Conservation (phyloP, 1,139 yeast species). For the Kluyveromyces marxianus region DNA sequence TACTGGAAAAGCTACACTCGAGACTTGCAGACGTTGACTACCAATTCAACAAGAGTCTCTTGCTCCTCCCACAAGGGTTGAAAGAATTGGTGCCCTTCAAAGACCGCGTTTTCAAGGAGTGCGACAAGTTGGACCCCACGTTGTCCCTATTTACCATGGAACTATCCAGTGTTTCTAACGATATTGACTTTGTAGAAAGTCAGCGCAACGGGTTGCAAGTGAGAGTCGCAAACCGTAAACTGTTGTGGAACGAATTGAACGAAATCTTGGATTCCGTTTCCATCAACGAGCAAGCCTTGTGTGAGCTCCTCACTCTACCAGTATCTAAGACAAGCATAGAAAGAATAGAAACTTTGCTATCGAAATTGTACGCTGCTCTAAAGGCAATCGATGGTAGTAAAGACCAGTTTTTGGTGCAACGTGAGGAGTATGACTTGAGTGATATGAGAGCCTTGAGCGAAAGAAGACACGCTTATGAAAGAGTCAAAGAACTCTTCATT, state of each 20-base stretch:
- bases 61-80: slow-evolving; percentile 34
- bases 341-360: slow-evolving; percentile 51
- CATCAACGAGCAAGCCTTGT: slow-evolving; percentile 50
- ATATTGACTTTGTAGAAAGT: slow-evolving; percentile 62
- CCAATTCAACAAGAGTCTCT: slow-evolving; percentile 38
- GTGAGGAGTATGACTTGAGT: slow-evolving; percentile 43
- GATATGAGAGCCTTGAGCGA: slow-evolving; percentile 70
- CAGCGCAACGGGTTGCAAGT: slow-evolving; percentile 82
- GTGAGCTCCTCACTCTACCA: slow-evolving; percentile 40
- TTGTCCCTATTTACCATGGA: slow-evolving; percentile 52
- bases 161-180: slow-evolving; percentile 54
- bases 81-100: slow-evolving; percentile 39
- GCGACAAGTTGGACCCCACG: slow-evolving; percentile 54
- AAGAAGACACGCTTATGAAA: slow-evolving; percentile 54
- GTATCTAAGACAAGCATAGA: slow-evolving; percentile 41
- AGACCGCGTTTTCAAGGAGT: slow-evolving; percentile 42
- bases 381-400: slow-evolving; percentile 48
- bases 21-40: slow-evolving; percentile 46
- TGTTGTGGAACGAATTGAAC: slow-evolving; percentile 60
- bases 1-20: slow-evolving; percentile 49
- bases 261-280: slow-evolving; percentile 64
- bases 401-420: slow-evolving; percentile 24
- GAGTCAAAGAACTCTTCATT: slow-evolving; percentile 47
- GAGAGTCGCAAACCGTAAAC: slow-evolving; percentile 71
- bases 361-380: slow-evolving; percentile 58